Percentiles rank a stretch among this genome's conserved stretches.
Evolutionary conservation across 2,329 filamentous ascomycete species (phyloP).

Genomic region (Xylaria hypoxylon): DNA sequence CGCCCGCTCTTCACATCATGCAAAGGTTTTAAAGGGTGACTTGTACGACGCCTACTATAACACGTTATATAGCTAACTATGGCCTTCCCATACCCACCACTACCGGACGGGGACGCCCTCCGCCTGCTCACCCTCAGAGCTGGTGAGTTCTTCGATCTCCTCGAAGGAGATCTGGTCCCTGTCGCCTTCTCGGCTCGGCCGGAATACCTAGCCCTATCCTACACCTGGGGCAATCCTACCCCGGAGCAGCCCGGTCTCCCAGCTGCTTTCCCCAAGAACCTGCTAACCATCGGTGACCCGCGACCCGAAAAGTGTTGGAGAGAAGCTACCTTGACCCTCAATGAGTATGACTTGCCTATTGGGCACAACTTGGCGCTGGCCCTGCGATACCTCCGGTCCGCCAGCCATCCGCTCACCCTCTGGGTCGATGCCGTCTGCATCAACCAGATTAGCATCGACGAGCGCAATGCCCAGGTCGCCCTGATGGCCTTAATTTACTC

Average conservation of each 20-base stretch:
- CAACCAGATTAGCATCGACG: constrained; percentile 4
- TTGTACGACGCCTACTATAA: too few relatives aligned
- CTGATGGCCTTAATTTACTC: constrained; percentile 13
- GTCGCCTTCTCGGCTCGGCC: constrained; percentile 19
- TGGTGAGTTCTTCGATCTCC: constrained; percentile 20
- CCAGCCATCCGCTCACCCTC: constrained; percentile 5
- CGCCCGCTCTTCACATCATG: too few relatives aligned
- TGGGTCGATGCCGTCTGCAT: constrained; percentile 16
- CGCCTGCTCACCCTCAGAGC: constrained; percentile 21
- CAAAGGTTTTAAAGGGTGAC: too few relatives aligned
- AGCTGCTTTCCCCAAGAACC: background rate
- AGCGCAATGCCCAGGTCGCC: constrained; percentile 14
- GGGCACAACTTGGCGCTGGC: constrained; percentile 22
- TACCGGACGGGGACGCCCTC: constrained; percentile 13
- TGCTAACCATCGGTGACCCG: too few relatives aligned
- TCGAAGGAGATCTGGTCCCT: constrained; percentile 13
- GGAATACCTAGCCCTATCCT: constrained; percentile 16
- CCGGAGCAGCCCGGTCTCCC: constrained; percentile 8
- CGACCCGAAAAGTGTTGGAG: background rate
- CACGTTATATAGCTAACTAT: background rate
- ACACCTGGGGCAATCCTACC: constrained; percentile 18
- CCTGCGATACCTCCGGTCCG: constrained; percentile 21
- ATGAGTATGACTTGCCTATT: constrained; percentile 8
- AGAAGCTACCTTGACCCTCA: constrained; percentile 11
- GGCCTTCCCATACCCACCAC: constrained; percentile 15